phyloP scores from a whole-genome alignment of 495 filamentous ascomycete genomes.

The Tuber aestivum region DNA sequence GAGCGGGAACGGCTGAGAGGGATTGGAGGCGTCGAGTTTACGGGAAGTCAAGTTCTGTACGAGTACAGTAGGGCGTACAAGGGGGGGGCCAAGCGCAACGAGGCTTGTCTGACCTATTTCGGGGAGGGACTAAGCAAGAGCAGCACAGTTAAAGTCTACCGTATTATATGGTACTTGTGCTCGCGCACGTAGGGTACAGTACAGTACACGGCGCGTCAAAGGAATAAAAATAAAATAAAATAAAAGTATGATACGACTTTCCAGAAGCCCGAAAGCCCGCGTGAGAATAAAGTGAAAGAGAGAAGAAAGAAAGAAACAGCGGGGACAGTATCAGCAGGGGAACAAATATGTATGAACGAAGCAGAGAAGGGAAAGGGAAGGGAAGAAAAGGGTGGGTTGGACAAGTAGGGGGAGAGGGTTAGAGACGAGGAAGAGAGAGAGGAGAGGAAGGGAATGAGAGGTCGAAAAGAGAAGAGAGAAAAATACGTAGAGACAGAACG shows the following conservation, averaged over 20 bases:
- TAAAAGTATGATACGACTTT: not conserved
- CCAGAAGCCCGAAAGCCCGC: not conserved
- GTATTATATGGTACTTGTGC: not conserved
- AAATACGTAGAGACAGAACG: not conserved
- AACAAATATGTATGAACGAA: not conserved
- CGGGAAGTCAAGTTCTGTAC: constrained; percentile 1
- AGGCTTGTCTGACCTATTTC: constrained; percentile 6
- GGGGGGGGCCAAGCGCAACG: not conserved
- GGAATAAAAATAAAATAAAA: not conserved
- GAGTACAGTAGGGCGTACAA: not conserved
- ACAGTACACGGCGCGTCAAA: not conserved
- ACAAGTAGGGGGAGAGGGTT: not conserved
- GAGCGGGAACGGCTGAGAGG: not conserved
- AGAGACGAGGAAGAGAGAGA: not conserved
- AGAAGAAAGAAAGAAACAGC: not conserved
- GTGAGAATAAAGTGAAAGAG: not conserved
- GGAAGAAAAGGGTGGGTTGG: not conserved
- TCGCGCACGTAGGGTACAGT: too few relatives aligned
- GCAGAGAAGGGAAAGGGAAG: not conserved
- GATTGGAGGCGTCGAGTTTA: not conserved
- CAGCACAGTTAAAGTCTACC: not conserved
- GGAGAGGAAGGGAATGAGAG: too few relatives aligned
- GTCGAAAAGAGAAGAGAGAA: not conserved
- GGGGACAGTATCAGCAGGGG: not conserved
- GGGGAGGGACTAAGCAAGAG: not conserved